Percentiles rank a stretch among this genome's conserved stretches.
These are phyloP conservation scores for Lathyrus aphaca DNA, from an alignment of 306 rosid genomes.

Conservation along the genomic window DNA sequence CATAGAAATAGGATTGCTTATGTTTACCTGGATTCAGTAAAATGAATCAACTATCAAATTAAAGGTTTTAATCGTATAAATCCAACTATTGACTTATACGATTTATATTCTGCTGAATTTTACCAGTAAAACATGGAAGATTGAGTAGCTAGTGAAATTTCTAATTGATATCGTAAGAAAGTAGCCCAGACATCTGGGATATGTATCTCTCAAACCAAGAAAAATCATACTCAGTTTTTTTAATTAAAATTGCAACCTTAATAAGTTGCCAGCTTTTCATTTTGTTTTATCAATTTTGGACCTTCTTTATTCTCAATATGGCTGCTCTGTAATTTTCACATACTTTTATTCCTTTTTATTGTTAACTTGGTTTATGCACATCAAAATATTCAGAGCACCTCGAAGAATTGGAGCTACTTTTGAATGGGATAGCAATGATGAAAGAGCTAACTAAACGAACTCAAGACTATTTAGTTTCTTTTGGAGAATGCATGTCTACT, in stretches of 20 bases:
- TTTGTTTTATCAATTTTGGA: conserved; percentile 27
- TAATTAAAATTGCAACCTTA: background rate
- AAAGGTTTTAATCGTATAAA: too few relatives aligned
- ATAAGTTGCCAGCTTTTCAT: conserved; percentile 17
- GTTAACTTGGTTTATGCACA: conserved; percentile 31
- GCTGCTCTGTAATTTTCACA: conserved; percentile 9
- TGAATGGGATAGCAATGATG: conserved; percentile 96
- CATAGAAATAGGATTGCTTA: too few relatives aligned
- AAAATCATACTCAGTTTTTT: conserved; percentile 14
- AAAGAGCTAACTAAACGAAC: conserved; percentile 90
- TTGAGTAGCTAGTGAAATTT: too few relatives aligned
- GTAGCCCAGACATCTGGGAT: too few relatives aligned
- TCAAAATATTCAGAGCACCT: conserved; percentile 62
- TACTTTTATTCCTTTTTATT: conserved; percentile 32
- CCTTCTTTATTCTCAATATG: conserved; percentile 27
- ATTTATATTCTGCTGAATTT: too few relatives aligned
- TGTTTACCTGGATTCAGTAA: too few relatives aligned
- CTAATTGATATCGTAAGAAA: too few relatives aligned
- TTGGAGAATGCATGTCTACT: conserved; percentile 99
- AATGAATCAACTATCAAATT: too few relatives aligned
- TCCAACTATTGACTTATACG: too few relatives aligned
- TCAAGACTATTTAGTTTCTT: conserved; percentile 91
- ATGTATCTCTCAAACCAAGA: background rate
- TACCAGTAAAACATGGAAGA: too few relatives aligned
- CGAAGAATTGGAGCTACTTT: conserved; percentile 89